A percentile compares a stretch with the other conserved stretches of the same genome.
phyloP scores from a whole-genome alignment of 2,329 filamentous ascomycete genomes.

The Pezicula radicicola region DNA sequence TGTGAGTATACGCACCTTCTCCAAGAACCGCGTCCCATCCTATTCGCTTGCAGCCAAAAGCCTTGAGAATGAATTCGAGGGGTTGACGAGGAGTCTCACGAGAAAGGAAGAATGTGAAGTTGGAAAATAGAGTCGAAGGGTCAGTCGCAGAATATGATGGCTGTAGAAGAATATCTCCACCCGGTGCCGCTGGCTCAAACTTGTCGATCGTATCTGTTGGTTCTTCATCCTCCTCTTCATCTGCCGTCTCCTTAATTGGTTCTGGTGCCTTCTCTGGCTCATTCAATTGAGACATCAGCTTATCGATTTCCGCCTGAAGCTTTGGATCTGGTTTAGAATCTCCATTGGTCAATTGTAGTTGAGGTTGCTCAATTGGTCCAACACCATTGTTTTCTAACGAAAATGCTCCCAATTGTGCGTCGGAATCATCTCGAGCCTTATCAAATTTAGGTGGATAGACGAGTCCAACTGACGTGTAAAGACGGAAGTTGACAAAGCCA shows the following conservation, averaged over 20 bases:
- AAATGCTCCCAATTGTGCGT: constrained; percentile 87
- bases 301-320: constrained; percentile 64
- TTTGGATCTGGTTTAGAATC: constrained; percentile 55
- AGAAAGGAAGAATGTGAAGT: constrained; percentile 88
- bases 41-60: constrained; percentile 93
- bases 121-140: constrained; percentile 75
- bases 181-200: constrained; percentile 80
- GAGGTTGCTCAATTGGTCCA: constrained; percentile 48
- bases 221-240: constrained; percentile 40
- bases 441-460: constrained; percentile 97
- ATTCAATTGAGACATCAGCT: constrained; percentile 67
- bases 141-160: constrained; percentile 65
- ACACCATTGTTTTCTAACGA: constrained; percentile 76
- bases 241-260: constrained; percentile 38
- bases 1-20: constrained; percentile 85
- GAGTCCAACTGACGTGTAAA: constrained; percentile 87
- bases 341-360: constrained; percentile 47
- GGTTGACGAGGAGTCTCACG: constrained; percentile 89
- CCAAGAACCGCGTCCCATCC: constrained; percentile 92
- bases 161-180: constrained; percentile 83
- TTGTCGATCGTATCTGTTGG: constrained; percentile 74
- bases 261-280: constrained; percentile 42
- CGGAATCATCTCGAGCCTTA: constrained; percentile 78
- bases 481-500: constrained; percentile 91
- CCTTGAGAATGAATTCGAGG: constrained; percentile 86